Evolutionary conservation across 164 flowering plant species (phyloP).

Genomic region (Berberis vulgaris): DNA sequence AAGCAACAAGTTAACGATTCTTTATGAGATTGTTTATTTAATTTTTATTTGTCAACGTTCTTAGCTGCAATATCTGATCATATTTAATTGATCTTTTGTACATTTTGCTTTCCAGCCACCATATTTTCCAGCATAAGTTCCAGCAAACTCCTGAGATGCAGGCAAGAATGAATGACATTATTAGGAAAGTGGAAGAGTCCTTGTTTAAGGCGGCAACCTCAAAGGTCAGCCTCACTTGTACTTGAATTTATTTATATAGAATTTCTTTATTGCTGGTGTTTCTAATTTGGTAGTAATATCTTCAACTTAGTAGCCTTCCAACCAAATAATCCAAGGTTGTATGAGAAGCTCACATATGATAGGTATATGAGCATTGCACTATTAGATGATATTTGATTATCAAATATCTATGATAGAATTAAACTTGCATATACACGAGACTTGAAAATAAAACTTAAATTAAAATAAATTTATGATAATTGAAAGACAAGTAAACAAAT

Average conservation of each 20-base stretch:
- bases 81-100: neutral
- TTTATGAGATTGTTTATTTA: too few species aligned
- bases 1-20: too few species aligned
- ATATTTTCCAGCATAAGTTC: conserved; percentile 15
- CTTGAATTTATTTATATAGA: conserved; percentile 2
- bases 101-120: conserved; percentile 9
- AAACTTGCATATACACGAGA: too few species aligned
- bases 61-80: neutral
- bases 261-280: neutral
- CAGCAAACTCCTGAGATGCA: conserved; percentile 13
- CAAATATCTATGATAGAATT: too few species aligned
- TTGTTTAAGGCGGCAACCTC: conserved; percentile 44
- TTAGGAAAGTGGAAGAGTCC: conserved; percentile 64
- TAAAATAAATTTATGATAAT: too few species aligned
- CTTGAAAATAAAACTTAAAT: too few species aligned
- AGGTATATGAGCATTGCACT: too few species aligned
- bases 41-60: neutral
- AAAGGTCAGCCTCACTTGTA: conserved; percentile 32
- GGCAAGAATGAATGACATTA: conserved; percentile 43
- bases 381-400: too few species aligned
- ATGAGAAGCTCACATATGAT: too few species aligned
- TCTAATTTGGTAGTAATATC: neutral
- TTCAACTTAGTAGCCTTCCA: too few species aligned
- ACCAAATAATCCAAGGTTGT: too few species aligned
- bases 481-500: too few species aligned